A percentile compares a stretch with the other conserved stretches of the same genome.
Evolutionary conservation across 2,329 filamentous ascomycete species (phyloP).

Genomic region (Westerdykella aurantiaca): DNA sequence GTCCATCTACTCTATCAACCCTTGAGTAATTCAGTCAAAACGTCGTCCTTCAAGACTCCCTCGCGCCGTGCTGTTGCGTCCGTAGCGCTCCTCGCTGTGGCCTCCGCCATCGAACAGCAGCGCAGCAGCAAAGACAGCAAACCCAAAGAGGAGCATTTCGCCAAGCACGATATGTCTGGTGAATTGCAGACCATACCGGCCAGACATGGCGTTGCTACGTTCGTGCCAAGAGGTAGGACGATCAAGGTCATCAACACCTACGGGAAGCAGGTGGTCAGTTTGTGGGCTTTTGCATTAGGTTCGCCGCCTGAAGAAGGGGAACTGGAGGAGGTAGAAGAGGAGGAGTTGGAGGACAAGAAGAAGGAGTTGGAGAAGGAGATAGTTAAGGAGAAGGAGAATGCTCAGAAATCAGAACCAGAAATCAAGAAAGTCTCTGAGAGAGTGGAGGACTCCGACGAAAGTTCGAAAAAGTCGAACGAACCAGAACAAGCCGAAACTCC

Average conservation of each 20-base stretch:
- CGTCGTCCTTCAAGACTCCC: slow-evolving; percentile 24
- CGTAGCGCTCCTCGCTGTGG: slow-evolving; percentile 19
- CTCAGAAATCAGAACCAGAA: slow-evolving; percentile 10
- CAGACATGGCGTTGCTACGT: slow-evolving; percentile 47
- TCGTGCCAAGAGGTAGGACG: slow-evolving; percentile 44
- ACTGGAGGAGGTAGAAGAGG: slow-evolving; percentile 11
- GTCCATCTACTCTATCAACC: neutral
- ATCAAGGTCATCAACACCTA: slow-evolving; percentile 49
- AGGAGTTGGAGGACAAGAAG: slow-evolving; percentile 9
- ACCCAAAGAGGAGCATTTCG: slow-evolving; percentile 9
- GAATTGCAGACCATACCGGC: slow-evolving; percentile 45
- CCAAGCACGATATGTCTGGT: slow-evolving; percentile 33
- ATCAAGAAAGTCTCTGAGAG: slow-evolving; percentile 1
- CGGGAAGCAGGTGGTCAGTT: slow-evolving; percentile 47
- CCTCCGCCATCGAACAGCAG: slow-evolving; percentile 31
- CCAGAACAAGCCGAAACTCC: slow-evolving; percentile 1
- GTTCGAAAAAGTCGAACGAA: slow-evolving; percentile 5
- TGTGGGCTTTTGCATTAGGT: slow-evolving; percentile 46
- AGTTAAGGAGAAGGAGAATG: slow-evolving; percentile 18
- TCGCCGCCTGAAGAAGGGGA: slow-evolving; percentile 40
- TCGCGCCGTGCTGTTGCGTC: slow-evolving; percentile 32
- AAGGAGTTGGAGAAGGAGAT: slow-evolving; percentile 20
- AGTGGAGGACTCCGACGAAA: slow-evolving; percentile 3
- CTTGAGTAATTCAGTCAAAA: slow-evolving; percentile 9
- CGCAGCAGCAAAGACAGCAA: slow-evolving; percentile 18